Evolutionary conservation across 495 filamentous ascomycete genomes (phyloP).

Genomic region (Xylaria venustula): DNA sequence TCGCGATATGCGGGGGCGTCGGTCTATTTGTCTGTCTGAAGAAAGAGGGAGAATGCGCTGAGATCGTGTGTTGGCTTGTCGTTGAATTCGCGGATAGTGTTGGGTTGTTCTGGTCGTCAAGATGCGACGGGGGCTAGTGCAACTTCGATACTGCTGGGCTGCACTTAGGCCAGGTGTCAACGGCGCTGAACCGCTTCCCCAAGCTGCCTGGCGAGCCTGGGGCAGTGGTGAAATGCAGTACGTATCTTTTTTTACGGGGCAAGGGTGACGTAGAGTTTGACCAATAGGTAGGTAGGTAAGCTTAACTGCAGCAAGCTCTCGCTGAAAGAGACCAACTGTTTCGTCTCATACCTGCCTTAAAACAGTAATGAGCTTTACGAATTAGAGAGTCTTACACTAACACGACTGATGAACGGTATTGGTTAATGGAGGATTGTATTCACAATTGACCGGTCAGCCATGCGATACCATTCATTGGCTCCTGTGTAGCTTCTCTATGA

Average conservation of each 20-base stretch:
- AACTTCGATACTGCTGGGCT: neutral
- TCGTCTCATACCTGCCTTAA: too few species aligned
- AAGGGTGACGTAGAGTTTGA: neutral
- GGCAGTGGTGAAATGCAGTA: too few species aligned
- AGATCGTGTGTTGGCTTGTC: neutral
- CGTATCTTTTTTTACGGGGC: too few species aligned
- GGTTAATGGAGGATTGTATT: neutral
- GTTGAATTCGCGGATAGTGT: neutral
- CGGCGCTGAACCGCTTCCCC: constrained; percentile 12
- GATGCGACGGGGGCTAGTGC: neutral
- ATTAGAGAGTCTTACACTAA: too few species aligned
- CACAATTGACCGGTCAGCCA: neutral
- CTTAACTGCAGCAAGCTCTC: too few species aligned
- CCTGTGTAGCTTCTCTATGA: neutral
- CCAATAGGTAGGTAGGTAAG: too few species aligned
- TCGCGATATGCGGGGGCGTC: constrained; percentile 10
- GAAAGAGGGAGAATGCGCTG: neutral
- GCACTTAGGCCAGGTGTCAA: constrained; percentile 27
- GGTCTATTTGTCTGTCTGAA: too few species aligned
- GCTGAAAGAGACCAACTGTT: too few species aligned
- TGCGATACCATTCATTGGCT: neutral
- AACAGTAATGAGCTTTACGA: too few species aligned
- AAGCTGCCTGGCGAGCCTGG: too few species aligned
- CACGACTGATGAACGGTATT: too few species aligned
- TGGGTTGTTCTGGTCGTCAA: neutral